Evolutionary conservation across 2,329 filamentous ascomycete genomes (phyloP), one percentile per base, ranked within the genome.

Genomic region (Escovopsis sp.): DNA sequence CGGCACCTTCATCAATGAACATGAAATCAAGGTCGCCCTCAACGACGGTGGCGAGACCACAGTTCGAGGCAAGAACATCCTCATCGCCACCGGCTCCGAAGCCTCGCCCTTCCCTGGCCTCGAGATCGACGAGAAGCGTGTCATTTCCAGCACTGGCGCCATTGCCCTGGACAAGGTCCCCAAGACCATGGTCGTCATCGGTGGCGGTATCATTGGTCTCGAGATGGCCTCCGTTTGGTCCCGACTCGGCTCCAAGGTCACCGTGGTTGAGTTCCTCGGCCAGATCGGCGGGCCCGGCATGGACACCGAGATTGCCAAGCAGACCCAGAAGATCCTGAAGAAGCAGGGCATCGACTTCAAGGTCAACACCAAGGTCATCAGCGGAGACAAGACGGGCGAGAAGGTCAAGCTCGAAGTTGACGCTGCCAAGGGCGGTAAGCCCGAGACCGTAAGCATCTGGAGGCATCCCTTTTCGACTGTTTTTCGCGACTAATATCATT

Each of bases 181-280:
- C 36, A 87, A 95, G 74, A 91, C 85, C 68, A 82, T 98, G 84
- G 72, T 93, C 50, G 91, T 98, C 56, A 95, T 98, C 60, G 91
- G 91, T 54, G 91, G 91, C 61, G 91, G 91, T 63, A 98, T 98
- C 64, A 98, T 98, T 58, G 91, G 91, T 61, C 78, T 98, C 36
- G 91, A 98, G 69, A 98, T 98, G 91, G 86, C 71, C 50, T 96
- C 89, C 42, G 91, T 98, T 42, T 98, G 91, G 91, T 94, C 87
- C 47, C 78, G 91, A 57, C 73, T 98, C 48, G 91, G 91, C 49
- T 66, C 87, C 50, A 85, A 96, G 67, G 91, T 98, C 47, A 98
- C 91, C 48, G 88, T 98, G 45, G 88, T 98, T 45, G 91, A 98
- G 68, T 98, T 91, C 69, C 72, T 98, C 44, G 78, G 81, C 57